These are phyloP conservation scores for Streptanthus diversifolius DNA, from an alignment of 345 rosid species.

Conservation along the genomic window DNA sequence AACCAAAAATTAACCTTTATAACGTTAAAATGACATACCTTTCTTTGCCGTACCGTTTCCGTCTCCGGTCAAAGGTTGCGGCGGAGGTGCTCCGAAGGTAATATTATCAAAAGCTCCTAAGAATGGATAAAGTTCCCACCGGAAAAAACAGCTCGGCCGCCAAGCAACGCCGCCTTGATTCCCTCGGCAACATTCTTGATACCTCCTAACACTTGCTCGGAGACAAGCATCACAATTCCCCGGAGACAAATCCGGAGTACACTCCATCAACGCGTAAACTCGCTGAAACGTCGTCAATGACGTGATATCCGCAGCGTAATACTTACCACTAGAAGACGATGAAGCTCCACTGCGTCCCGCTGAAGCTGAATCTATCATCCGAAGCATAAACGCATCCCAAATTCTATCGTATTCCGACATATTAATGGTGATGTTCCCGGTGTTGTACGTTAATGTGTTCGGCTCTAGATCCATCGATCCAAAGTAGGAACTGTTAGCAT, in stretches of 20 bases:
- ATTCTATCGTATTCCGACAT: conserved; percentile 23
- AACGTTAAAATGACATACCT: no score
- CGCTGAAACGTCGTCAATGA: neutral
- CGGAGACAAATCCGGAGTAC: conserved; percentile 9
- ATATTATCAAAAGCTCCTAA: conserved; percentile 29
- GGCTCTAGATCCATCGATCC: neutral
- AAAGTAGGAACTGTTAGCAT: conserved; percentile 19
- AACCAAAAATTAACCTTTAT: no score
- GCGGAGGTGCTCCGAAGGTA: no score
- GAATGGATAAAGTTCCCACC: conserved; percentile 37
- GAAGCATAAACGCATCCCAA: conserved; percentile 12
- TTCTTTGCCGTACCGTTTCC: neutral
- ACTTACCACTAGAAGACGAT: conserved; percentile 20
- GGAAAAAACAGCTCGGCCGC: conserved; percentile 39
- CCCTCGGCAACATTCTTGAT: conserved; percentile 29
- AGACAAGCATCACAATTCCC: conserved; percentile 32
- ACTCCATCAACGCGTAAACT: conserved; percentile 17
- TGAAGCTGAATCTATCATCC: conserved; percentile 11
- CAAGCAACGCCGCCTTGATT: conserved; percentile 33
- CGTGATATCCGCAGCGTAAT: conserved; percentile 25
- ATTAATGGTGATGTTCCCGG: neutral
- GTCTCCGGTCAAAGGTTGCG: no score
- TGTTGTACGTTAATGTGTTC: neutral
- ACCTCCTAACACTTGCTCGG: neutral
- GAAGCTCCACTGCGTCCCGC: neutral